Conservation (phyloP, 495 filamentous ascomycete genomes). For the Neurospora tetrasperma region DNA sequence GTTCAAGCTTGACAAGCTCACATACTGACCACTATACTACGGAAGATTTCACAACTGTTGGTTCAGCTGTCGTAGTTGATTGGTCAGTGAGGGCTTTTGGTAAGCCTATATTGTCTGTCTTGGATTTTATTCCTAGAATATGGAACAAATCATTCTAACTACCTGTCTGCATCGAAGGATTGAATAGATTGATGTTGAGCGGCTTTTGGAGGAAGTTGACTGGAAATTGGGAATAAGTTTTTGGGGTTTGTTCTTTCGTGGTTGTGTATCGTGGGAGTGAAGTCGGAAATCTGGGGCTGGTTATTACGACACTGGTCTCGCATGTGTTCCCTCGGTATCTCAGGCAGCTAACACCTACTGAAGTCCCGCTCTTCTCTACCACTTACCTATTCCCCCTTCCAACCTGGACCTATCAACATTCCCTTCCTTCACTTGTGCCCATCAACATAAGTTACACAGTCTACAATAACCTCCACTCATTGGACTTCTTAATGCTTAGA, state of each 20-base stretch:
- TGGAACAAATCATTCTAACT: too few species aligned
- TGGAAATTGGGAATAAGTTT: too few species aligned
- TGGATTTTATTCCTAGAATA: too few species aligned
- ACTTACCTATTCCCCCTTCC: background rate
- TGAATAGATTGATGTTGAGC: too few species aligned
- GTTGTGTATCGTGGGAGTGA: too few species aligned
- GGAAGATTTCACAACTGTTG: background rate
- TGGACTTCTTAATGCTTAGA: background rate
- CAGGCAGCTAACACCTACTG: background rate
- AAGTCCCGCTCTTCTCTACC: background rate
- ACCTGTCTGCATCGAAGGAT: too few species aligned
- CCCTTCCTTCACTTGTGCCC: too few species aligned
- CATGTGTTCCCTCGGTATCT: background rate
- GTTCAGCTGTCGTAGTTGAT: background rate
- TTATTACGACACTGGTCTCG: background rate
- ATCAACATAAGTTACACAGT: background rate
- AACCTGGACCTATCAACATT: background rate
- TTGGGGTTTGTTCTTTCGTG: too few species aligned
- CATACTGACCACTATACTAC: too few species aligned
- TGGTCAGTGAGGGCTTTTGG: accelerated
- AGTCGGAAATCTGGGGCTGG: background rate
- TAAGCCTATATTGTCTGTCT: background rate
- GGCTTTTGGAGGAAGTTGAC: too few species aligned
- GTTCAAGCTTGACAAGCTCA: too few species aligned
- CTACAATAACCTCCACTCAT: background rate